Percentiles rank a stretch among this genome's conserved stretches.
These are phyloP conservation scores for Eutrema heterophyllum DNA, from an alignment of 345 rosid genomes.

Conservation along the genomic window DNA sequence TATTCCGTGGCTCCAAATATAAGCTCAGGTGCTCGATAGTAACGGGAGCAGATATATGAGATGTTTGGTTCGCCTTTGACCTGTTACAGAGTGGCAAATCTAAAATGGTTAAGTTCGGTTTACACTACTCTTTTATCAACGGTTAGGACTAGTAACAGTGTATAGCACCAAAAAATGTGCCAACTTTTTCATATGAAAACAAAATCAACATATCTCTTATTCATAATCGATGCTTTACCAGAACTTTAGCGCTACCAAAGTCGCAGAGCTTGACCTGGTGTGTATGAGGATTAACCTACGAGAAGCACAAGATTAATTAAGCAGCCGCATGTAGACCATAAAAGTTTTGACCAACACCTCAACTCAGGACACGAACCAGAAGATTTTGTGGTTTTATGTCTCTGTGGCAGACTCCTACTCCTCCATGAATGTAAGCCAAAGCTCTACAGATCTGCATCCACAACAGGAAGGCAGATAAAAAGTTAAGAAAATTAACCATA, in stretches of 20 bases:
- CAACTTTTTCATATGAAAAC: conserved; percentile 13
- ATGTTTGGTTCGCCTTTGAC: conserved; percentile 71
- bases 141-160: conserved; percentile 8
- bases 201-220: neutral
- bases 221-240: conserved; percentile 39
- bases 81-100: conserved; percentile 26
- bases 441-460: conserved; percentile 78
- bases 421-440: conserved; percentile 78
- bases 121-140: neutral
- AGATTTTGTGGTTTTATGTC: conserved; percentile 98
- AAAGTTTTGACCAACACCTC: neutral
- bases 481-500: neutral
- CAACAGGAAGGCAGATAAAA: neutral
- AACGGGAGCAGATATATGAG: conserved; percentile 60
- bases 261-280: conserved; percentile 58
- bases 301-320: conserved; percentile 17
- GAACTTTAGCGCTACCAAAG: conserved; percentile 72
- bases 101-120: neutral
- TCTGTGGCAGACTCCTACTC: conserved; percentile 91
- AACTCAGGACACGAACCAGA: conserved; percentile 49
- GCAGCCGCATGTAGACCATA: neutral
- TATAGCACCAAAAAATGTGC: neutral
- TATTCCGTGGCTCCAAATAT: conserved; percentile 72
- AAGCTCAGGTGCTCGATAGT: conserved; percentile 63
- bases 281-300: conserved; percentile 70